phyloP scores from a whole-genome alignment of 805 yeast genomes.

The Brettanomyces sp. region DNA sequence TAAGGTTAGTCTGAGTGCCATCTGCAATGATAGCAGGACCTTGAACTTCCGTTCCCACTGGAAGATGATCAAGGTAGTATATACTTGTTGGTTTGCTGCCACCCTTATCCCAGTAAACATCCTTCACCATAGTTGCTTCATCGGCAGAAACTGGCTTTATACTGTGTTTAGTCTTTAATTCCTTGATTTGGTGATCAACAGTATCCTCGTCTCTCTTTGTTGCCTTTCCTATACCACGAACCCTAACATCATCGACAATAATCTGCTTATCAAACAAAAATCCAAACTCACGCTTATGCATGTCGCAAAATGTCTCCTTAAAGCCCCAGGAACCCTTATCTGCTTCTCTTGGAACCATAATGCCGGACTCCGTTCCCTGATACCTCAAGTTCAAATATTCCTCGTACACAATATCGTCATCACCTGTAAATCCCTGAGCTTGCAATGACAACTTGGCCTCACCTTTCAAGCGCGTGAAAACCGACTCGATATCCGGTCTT shows the following conservation, averaged over 20 bases:
- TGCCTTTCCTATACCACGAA: slow-evolving; percentile 64
- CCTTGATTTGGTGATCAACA: slow-evolving; percentile 44
- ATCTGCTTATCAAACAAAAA: slow-evolving; percentile 44
- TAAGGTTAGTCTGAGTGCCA: slow-evolving; percentile 70
- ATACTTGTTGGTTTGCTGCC: slow-evolving; percentile 40
- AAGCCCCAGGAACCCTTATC: slow-evolving; percentile 19
- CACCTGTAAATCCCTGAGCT: slow-evolving; percentile 38
- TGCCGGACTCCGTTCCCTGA: slow-evolving; percentile 81
- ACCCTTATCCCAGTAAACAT: slow-evolving; percentile 50
- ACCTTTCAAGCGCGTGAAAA: slow-evolving; percentile 35
- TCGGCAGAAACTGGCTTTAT: slow-evolving; percentile 16
- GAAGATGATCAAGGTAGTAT: slow-evolving; percentile 43
- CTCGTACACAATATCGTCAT: slow-evolving; percentile 42
- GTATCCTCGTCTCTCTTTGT: slow-evolving; percentile 23
- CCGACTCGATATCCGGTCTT: slow-evolving; percentile 27
- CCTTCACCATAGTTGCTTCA: slow-evolving; percentile 26
- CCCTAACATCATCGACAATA: slow-evolving; percentile 65
- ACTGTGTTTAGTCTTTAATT: slow-evolving; percentile 17
- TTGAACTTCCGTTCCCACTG: slow-evolving; percentile 38
- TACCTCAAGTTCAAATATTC: slow-evolving; percentile 70
- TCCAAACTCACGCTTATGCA: slow-evolving; percentile 67
- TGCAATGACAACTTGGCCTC: slow-evolving; percentile 33
- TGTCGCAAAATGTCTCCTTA: slow-evolving; percentile 36
- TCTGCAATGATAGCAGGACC: slow-evolving; percentile 80
- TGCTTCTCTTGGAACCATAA: slow-evolving; percentile 45